A percentile compares a stretch with the other conserved stretches of the same genome.
Conservation (phyloP, 75 land plant genomes). For the Pseudotsuga menziesii region DNA sequence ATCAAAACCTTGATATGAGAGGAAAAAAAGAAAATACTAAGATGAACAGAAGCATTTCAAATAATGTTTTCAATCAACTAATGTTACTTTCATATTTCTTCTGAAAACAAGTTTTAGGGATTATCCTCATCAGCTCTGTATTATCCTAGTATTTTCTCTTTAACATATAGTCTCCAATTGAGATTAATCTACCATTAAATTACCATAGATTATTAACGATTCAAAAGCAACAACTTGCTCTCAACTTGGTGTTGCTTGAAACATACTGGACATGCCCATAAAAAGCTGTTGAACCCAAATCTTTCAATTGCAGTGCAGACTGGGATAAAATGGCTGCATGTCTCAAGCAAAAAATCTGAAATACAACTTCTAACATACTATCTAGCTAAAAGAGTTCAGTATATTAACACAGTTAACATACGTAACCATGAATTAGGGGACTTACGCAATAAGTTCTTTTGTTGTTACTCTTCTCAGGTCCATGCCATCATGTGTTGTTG, state of each 20-base stretch:
- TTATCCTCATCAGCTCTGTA: background rate
- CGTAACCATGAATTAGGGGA: background rate
- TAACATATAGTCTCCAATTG: background rate
- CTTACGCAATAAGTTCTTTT: slow-evolving; percentile 77
- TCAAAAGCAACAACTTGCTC: background rate
- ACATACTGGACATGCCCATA: background rate
- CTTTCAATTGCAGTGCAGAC: background rate
- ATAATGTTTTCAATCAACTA: background rate
- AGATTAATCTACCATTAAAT: background rate
- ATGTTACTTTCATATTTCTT: background rate
- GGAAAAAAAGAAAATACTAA: background rate
- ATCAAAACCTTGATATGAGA: background rate
- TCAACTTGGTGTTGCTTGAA: background rate
- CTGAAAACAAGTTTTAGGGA: background rate
- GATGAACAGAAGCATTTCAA: background rate
- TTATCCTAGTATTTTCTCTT: background rate
- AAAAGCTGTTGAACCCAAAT: background rate
- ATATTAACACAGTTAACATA: background rate
- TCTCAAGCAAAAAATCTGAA: background rate
- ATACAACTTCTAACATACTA: background rate
- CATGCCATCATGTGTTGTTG: slow-evolving; percentile 73
- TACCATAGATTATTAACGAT: background rate
- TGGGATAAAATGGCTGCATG: background rate
- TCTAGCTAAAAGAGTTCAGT: background rate
- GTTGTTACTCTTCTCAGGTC: slow-evolving; percentile 77